Evolutionary conservation across 805 yeast genomes (phyloP).

Genomic region (Komagataella phaffii): DNA sequence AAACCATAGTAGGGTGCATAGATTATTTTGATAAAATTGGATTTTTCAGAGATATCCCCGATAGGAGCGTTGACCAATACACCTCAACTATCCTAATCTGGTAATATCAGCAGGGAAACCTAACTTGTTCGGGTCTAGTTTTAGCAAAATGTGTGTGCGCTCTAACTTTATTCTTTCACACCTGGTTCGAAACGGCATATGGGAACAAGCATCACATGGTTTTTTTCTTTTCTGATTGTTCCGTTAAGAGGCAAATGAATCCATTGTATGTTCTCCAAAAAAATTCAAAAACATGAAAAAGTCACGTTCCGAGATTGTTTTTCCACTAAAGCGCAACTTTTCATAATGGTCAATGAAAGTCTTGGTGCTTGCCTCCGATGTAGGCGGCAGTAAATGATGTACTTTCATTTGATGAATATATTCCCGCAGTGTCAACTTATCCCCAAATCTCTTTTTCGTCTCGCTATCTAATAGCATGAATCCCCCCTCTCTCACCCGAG

Average conservation of each 20-base stretch:
- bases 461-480: slow-evolving; percentile 19
- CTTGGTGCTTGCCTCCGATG: slow-evolving; percentile 2
- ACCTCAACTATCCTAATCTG: not conserved
- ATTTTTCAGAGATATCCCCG: not conserved
- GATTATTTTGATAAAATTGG: not conserved
- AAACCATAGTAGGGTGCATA: not conserved
- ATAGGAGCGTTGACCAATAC: not conserved
- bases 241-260: not conserved
- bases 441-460: slow-evolving; percentile 18
- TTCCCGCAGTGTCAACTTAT: slow-evolving; percentile 27
- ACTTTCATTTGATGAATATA: slow-evolving; percentile 21
- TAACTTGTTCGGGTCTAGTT: not conserved
- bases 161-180: not conserved
- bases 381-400: slow-evolving; percentile 2
- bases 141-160: not conserved
- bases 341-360: slow-evolving; percentile 48
- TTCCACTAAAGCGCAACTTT: slow-evolving; percentile 50
- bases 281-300: slow-evolving; percentile 45
- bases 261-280: slow-evolving; percentile 6
- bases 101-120: slow-evolving; percentile 5
- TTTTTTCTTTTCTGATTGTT: no score
- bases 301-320: slow-evolving; percentile 41
- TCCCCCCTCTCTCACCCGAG: slow-evolving; percentile 39
- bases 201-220: not conserved
- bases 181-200: not conserved